Base-by-base conservation (phyloP, 768 basidiomycete species). In the Royoungia palumana region DNA sequence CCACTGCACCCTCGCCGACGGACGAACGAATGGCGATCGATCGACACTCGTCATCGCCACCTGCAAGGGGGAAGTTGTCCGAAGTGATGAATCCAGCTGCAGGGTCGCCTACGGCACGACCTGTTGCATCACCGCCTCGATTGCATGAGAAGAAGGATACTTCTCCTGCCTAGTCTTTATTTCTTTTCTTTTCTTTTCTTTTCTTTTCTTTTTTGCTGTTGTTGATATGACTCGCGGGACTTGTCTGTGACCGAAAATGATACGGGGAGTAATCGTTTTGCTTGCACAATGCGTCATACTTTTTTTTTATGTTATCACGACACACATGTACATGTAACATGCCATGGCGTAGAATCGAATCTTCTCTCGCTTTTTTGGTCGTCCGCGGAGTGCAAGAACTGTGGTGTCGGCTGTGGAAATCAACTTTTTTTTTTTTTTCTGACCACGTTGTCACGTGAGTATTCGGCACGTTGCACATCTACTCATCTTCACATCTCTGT, bases 51-150 rank as follows among this genome's bases (percentile, higher is more conserved):
- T 5, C 46, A 0, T 76, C 82, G 6, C 75, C 80, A 6, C 72
- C 78, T 14, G 72, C 78, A 46, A 75, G 80, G 51, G 65, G 72
- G 35, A 83, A 83, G 65, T 62, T 78, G 59, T 70, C 73, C 36
- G 79, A 81, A 30, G 73, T 77, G 44, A 75, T 77, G 59, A 74
- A 77, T 51, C 64, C 73, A 16, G 61, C 68, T 53, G 74, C 76
- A 35, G 73, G 79, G 44, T 78, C 81, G 45, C 77, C 82, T 17
- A 70, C 72, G 7, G 60, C 70, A 11, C 81, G 83, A 58, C 72
- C 74, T 47, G 72, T 77, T 10, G 72, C 80, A n/a, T 80, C 80
- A 17, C 81, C 83, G 14, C 69, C 77, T 17, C 75, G 66, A n/a
- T 46, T 63, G 25, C 66, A 67, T 22, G 66, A 67, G 20, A 67